These are phyloP conservation scores for Globisporangium emineosum DNA, from an alignment of 352 stramenopile species.

Conservation along the genomic window DNA sequence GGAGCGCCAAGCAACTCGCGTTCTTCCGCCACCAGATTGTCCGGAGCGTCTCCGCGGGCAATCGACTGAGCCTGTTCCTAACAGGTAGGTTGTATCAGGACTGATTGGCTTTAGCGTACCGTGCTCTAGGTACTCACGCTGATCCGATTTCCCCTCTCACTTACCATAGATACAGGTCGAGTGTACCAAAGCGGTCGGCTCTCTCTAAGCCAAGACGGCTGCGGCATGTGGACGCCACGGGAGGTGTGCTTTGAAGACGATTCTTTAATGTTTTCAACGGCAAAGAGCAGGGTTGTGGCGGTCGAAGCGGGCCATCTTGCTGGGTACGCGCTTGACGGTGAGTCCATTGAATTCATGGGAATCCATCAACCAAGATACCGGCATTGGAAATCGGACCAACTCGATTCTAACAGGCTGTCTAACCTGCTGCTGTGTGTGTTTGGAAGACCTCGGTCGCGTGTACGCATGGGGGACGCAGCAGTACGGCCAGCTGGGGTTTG, in stretches of 20 bases:
- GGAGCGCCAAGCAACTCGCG: conserved; percentile 30
- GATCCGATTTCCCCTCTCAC: background rate
- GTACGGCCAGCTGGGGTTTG: conserved; percentile 59
- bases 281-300: conserved; percentile 26
- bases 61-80: conserved; percentile 63
- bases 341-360: background rate
- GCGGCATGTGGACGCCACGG: conserved; percentile 45
- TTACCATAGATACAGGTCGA: conserved; percentile 25
- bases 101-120: conserved; percentile 6
- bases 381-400: background rate
- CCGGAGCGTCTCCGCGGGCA: conserved; percentile 41
- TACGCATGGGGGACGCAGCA: conserved; percentile 58
- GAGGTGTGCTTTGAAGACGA: conserved; percentile 25
- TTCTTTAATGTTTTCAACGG: background rate
- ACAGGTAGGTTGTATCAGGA: conserved; percentile 24
- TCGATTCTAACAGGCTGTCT: background rate
- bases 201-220: conserved; percentile 51
- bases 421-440: too few relatives aligned
- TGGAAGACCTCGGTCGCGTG: conserved; percentile 34
- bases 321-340: conserved; percentile 57
- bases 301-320: conserved; percentile 51
- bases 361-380: background rate
- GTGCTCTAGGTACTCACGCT: too few relatives aligned
- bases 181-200: conserved; percentile 55
- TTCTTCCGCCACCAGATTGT: conserved; percentile 37